These are phyloP conservation scores for Puccinia novopanici DNA, from an alignment of 1,284 basidiomycete genomes.

Conservation along the genomic window DNA sequence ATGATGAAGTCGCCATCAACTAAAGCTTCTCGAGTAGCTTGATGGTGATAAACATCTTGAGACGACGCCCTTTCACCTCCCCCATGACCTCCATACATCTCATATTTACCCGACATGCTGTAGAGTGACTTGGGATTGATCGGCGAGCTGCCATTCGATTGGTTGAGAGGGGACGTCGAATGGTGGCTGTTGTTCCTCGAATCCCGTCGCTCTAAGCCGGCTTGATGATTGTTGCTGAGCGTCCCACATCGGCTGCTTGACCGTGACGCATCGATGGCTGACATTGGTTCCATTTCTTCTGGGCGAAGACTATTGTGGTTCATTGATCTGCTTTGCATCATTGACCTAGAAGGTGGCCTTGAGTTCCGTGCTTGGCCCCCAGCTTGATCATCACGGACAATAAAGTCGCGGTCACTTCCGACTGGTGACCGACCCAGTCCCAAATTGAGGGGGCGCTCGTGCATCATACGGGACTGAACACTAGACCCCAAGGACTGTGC, in stretches of 20 bases:
- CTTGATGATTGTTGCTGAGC: constrained; percentile 14
- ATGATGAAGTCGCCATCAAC: constrained; percentile 31
- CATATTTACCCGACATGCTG: constrained; percentile 28
- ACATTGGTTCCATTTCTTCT: constrained; percentile 29
- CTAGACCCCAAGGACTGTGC: constrained; percentile 11
- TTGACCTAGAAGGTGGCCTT: constrained; percentile 21
- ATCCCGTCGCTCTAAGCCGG: constrained; percentile 7
- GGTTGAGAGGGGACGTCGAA: constrained; percentile 6
- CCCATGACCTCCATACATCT: not conserved
- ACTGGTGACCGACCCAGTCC: constrained; percentile 10
- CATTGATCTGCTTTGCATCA: not conserved
- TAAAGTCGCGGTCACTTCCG: constrained; percentile 6
- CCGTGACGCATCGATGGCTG: not conserved
- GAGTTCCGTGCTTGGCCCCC: not conserved
- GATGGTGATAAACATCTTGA: not conserved
- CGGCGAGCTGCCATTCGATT: not conserved
- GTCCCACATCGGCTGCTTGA: constrained; percentile 27
- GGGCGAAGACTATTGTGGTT: not conserved
- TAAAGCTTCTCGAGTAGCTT: not conserved
- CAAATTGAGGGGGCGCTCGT: not conserved
- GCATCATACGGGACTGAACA: not conserved
- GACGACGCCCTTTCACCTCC: not conserved
- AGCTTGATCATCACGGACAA: not conserved
- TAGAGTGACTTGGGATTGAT: constrained; percentile 33
- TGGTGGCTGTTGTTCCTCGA: constrained; percentile 22